These are phyloP conservation scores for Lyophyllum semitale DNA, from an alignment of 768 basidiomycete genomes.

Conservation along the genomic window DNA sequence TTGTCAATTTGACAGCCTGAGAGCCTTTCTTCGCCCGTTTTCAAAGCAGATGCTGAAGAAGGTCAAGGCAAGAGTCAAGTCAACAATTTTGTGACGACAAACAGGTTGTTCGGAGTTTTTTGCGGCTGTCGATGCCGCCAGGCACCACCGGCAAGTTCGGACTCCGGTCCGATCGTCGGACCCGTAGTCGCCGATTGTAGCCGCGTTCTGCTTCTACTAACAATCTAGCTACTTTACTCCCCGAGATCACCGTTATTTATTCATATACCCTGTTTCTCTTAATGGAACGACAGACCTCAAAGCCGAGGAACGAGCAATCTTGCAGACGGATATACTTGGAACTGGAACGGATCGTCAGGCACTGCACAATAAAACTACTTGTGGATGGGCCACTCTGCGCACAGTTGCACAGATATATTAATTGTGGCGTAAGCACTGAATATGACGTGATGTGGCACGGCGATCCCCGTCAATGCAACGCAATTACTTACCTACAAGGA, in stretches of 20 bases:
- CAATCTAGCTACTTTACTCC: neutral
- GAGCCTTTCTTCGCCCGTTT: neutral
- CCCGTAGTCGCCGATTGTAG: no score
- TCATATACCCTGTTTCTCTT: no score
- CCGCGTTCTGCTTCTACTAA: neutral
- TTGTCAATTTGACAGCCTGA: conserved; percentile 1
- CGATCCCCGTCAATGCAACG: neutral
- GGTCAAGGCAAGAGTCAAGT: neutral
- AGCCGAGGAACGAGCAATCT: no score
- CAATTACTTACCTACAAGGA: neutral
- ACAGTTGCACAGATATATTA: neutral
- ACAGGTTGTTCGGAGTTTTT: neutral
- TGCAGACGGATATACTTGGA: no score
- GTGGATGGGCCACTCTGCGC: neutral
- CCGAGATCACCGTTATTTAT: neutral
- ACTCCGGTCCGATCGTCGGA: neutral
- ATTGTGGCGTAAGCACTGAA: conserved; percentile 1
- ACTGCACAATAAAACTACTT: neutral
- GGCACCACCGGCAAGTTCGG: neutral
- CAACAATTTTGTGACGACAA: neutral
- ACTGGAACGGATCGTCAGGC: neutral
- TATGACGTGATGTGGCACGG: neutral
- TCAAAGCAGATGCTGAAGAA: neutral
- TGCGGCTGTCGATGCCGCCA: neutral
- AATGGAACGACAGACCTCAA: no score